A percentile compares a stretch with the other conserved stretches of the same genome.
Evolutionary conservation across 2,329 filamentous ascomycete genomes (phyloP).

Genomic region (Pestalotiopsis fici): DNA sequence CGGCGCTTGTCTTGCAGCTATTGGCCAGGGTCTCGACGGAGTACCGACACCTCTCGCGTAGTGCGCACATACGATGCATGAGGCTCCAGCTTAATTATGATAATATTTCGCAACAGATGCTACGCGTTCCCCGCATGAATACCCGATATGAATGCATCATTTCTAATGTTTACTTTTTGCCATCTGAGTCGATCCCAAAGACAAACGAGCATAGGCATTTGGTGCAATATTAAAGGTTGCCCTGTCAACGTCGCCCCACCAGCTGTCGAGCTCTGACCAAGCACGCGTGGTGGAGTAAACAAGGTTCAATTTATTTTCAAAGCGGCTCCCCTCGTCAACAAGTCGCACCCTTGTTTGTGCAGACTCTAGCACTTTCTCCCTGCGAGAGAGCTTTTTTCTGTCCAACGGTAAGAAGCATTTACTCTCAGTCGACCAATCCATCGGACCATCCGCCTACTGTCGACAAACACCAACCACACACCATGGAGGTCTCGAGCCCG

Average conservation of each 20-base stretch:
- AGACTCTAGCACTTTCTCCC: background rate
- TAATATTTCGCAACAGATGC: background rate
- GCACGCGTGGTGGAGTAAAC: conserved; percentile 3
- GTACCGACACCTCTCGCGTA: background rate
- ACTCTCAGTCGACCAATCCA: background rate
- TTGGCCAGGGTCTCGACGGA: background rate
- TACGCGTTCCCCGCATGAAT: background rate
- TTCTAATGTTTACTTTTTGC: background rate
- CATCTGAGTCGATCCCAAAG: background rate
- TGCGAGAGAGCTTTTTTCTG: background rate
- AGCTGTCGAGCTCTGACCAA: conserved; percentile 1
- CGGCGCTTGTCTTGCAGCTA: background rate
- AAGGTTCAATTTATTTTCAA: conserved; percentile 7
- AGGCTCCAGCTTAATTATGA: background rate
- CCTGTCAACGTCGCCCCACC: conserved; percentile 3
- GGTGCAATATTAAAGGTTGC: background rate
- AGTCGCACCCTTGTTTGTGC: background rate
- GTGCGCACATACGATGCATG: background rate
- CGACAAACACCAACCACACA: conserved; percentile 15
- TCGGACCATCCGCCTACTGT: background rate
- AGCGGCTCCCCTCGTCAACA: background rate
- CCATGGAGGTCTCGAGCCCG: conserved; percentile 56
- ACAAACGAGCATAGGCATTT: background rate
- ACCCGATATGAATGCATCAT: background rate
- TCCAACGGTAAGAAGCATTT: conserved; percentile 5